Base-by-base conservation (phyloP, 2,329 filamentous ascomycete genomes). In the Blumeria hordei region DNA sequence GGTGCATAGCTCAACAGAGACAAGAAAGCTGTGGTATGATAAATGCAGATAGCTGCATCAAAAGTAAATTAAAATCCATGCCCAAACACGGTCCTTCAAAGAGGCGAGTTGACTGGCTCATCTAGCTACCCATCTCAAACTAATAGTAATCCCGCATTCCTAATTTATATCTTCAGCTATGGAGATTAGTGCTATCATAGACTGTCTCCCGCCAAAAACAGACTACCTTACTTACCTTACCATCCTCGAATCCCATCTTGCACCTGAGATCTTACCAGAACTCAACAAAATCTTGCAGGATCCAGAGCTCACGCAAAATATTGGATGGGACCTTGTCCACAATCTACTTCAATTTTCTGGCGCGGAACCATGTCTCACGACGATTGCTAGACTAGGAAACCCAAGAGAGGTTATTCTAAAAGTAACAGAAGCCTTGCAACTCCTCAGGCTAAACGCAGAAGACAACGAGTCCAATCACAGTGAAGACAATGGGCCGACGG, bases 291-390 rank as follows among this genome's bases (percentile, higher is more conserved):
- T 85, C 37, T 71, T 86, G 16, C 77, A 83, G 65, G 78, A 85
- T 71, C 71, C 73, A 9, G 72, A 76, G 56, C 70, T 88, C 56
- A 85, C 83, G 2, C 76, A 76, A 57, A 82, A 86, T 56, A 88
- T 90, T 62, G 85, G 85, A 53, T 92, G 85, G 85, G 85, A 92
- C 65, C 70, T 90, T 54, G 81, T 92, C 21, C 81, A 84, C 64
- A 77, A 86, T 63, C 74, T 92, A 4, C 72, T 88, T 28, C 73
- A 77, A 37, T 69, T 87, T 5, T 73, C 83, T 1, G 78, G 74
- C 11, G 81, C 80, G n/a, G 79, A 83, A 60, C 67, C 73, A 59
- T 88, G 85, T 64, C 71, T 90, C 14, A 76, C 82, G 64, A 83
- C 81, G 34, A 80, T 90, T 54, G 85, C 85, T 35, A 76, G 80